Conservation (phyloP, 768 basidiomycete genomes). For the Cystofilobasidium ferigula region DNA sequence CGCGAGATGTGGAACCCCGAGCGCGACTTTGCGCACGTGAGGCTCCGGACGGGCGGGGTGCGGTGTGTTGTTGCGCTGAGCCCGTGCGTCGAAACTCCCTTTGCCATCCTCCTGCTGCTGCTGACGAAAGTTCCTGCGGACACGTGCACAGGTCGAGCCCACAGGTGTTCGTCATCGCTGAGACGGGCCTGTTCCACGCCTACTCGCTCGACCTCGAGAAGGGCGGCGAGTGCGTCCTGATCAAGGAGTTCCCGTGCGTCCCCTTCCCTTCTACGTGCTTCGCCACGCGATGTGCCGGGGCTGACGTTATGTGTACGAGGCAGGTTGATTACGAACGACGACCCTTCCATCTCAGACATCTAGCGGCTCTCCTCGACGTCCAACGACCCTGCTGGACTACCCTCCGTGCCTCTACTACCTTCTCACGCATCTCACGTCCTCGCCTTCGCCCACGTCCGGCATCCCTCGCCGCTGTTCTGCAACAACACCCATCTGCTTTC, state of each 20-base stretch:
- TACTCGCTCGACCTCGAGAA: slow-evolving; percentile 93
- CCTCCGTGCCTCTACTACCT: too few species aligned
- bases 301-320: too few species aligned
- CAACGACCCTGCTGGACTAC: too few species aligned
- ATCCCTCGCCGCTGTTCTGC: too few species aligned
- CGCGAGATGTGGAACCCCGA: slow-evolving; percentile 97
- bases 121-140: not conserved
- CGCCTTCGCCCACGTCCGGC: too few species aligned
- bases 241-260: slow-evolving; percentile 72
- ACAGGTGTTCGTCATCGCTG: slow-evolving; percentile 92
- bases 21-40: slow-evolving; percentile 82
- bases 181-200: slow-evolving; percentile 88
- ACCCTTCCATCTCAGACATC: too few species aligned
- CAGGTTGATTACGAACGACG: too few species aligned
- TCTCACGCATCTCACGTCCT: too few species aligned
- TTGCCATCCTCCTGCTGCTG: not conserved
- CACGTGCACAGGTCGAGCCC: slow-evolving; percentile 62
- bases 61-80: slow-evolving; percentile 80
- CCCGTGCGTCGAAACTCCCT: slow-evolving; percentile 48
- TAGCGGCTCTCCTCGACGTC: too few species aligned
- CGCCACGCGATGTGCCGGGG: too few species aligned
- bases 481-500: too few species aligned
- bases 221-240: slow-evolving; percentile 85
- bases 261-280: not conserved
- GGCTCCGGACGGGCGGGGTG: slow-evolving; percentile 57